Base-by-base conservation (phyloP, 1,139 yeast species). In the Debaryomyces coudertii region DNA sequence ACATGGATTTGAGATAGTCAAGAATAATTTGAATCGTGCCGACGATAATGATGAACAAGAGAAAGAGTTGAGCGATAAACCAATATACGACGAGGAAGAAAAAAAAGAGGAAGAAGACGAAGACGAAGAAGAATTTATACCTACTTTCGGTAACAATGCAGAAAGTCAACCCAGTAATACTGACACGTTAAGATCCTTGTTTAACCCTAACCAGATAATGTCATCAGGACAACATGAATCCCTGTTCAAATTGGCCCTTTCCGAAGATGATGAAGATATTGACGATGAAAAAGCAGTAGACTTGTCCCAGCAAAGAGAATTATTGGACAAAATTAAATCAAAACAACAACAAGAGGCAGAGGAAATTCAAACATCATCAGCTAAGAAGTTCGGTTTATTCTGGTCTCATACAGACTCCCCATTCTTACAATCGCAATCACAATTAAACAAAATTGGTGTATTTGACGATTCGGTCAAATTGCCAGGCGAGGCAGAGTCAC, bases 391-490 rank as follows among this genome's bases (percentile, higher is more conserved):
- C 42, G 92, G 93, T 0, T 71, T 92, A 28, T 92, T 92, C 64
- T 92, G 95, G 78, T 69, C 85, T 2, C 97, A 92, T 61, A 71
- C 75, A 9, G 87, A 87, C 25, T 90, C 97, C 0, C 97, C 97
- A 0, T 93, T 89, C 64, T 72, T 92, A 55, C 80, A 79, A 44
- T 84, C 97, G 0, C 98, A 90, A 65, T 76, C 96, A 0, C 96
- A 89, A 61, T 63, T 90, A 42, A 80, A 79, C 49, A 84, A 83
- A 57, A 59, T 90, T 31, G 76, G 76, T n/a, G 57, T 56, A 11
- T 49, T 53, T 5, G 60, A 56, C 12, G 66, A 63, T 37, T 52
- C 50, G 11, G 50, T 68, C 22, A 56, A 52, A 34, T 61, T 75
- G 37, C 79, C 79, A 0, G 78, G 76, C 4, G 75, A 71, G 47